phyloP scores from a whole-genome alignment of 2,329 filamentous ascomycete genomes.

The Metarhizium rileyi region DNA sequence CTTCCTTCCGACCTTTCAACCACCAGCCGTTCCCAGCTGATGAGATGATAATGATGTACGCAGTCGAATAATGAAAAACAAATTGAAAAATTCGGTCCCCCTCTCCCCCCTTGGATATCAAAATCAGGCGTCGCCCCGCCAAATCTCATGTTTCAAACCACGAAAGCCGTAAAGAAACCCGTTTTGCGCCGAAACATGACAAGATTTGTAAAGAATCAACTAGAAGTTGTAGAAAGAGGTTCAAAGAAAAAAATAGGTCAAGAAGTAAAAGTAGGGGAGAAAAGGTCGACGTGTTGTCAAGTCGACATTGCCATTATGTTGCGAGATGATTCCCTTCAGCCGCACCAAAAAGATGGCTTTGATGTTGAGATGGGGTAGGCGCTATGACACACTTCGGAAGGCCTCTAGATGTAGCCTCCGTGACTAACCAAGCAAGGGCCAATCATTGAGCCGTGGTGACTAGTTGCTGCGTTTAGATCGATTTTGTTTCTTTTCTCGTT shows the following conservation, averaged over 20 bases:
- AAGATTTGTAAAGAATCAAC: not conserved
- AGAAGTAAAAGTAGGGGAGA: not conserved
- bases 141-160: not conserved
- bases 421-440: not conserved
- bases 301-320: not conserved
- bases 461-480: not conserved
- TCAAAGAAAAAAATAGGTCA: not conserved
- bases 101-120: constrained; percentile 6
- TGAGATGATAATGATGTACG: constrained; percentile 5
- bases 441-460: not conserved
- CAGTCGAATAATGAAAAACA: constrained; percentile 1
- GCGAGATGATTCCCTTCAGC: not conserved
- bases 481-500: not conserved
- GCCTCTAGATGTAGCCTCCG: not conserved
- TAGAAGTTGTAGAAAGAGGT: not conserved
- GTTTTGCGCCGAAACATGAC: constrained; percentile 5
- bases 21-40: no score
- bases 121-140: constrained; percentile 2
- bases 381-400: not conserved
- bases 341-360: not conserved
- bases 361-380: not conserved
- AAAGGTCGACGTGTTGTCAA: not conserved
- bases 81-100: not conserved
- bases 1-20: no score
- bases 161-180: constrained; percentile 1